Evolutionary conservation across 345 rosid species (phyloP), one percentile per base, ranked within the genome.

Genomic region (Camelina laxa): DNA sequence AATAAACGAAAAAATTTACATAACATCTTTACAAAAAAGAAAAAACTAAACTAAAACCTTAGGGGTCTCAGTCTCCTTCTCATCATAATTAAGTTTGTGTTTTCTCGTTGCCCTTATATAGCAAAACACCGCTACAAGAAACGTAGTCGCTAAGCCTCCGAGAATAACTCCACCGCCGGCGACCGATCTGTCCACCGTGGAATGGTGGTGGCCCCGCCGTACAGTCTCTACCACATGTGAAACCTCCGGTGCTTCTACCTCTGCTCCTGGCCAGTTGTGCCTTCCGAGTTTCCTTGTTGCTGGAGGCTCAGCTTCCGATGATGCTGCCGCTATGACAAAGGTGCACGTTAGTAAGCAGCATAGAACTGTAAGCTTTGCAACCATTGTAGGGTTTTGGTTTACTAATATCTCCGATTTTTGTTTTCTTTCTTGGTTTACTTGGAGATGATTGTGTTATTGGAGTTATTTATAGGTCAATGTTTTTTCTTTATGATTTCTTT

Each of bases 111-210:
- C 98, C 78, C 85, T 85, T 54, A 89, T 80, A 73, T 87, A 91
- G 64, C 91, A 89, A 77, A 93, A 82, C 73, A 91, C 80, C 4
- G 82, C 87, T 66, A 85, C 92, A 71, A 88, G 59, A 71, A 93
- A 93, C 3, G 85, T 79, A 10, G 88, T 82, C 9, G 88, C 98
- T 21, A 93, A 90, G 10, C 91, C 87, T 0, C 92, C 97, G 0
- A 91, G 86, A 17, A 93, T 87, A 30, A 90, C 88, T 15, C 96
- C 97, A 2, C 96, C 96, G 0, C 93, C 98, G 9, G 89, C 98
- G 5, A 89, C 82, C 2, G 96, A 93, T 62, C 77, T 86, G 45
- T 93, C 93, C 60, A 24, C 62, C 9, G 86, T 75, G n/a, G 73
- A 85, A 13, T 82, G 88, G 73, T 78, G 85, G 72, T 69, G 76